Evolutionary conservation across 1,284 basidiomycete species (phyloP), one percentile per base, ranked within the genome.

Genomic region (Vanrija sp.): DNA sequence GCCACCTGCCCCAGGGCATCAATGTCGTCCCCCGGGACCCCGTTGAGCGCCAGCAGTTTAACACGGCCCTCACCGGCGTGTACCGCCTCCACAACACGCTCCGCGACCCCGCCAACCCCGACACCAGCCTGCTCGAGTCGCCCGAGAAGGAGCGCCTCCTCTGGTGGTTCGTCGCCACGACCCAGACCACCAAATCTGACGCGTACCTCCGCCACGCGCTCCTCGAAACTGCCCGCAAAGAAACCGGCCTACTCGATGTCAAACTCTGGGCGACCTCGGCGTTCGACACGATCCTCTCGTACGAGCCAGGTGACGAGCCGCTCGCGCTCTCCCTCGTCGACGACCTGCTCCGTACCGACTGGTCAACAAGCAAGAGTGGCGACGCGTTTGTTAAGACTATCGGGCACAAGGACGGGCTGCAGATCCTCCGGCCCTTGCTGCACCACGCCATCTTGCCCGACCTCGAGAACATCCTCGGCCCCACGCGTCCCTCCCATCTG

Each of bases 131-230:
- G 7, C 36, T 60, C 18, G 19, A 31, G 10, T 45, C 38, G 2
- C 49, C 52, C 14, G 43, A 35, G 20, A 49, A 37, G n/a, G 45
- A 54, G 49, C 52, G 59, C 0, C 49, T 56, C 8, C 10, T 54
- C 9, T 54, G 46, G 41, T 60, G 55, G 54, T 23, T 45, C 23
- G 37, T 51, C 36, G 36, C 55, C 3, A 54, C 59, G 9, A 54
- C 59, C 4, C 53, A 48, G 37, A 42, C 36, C 6, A 23, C 18
- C 10, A 27, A 31, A 9, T 24, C 27, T 0, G 59, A 61, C 44
- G 53, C 54, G 16, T 44, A 47, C n/a, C 51, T 84, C 16, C 82
- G 77, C 61, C 80, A 81, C 3, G 90, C 89, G 2, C 82, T 84
- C 58, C 72, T 73, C 15, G 87, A 88, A 63, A 66, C 63, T 35